Evolutionary conservation across 208 protist species (phyloP).

Genomic region (Sergeia podlipaevii): DNA sequence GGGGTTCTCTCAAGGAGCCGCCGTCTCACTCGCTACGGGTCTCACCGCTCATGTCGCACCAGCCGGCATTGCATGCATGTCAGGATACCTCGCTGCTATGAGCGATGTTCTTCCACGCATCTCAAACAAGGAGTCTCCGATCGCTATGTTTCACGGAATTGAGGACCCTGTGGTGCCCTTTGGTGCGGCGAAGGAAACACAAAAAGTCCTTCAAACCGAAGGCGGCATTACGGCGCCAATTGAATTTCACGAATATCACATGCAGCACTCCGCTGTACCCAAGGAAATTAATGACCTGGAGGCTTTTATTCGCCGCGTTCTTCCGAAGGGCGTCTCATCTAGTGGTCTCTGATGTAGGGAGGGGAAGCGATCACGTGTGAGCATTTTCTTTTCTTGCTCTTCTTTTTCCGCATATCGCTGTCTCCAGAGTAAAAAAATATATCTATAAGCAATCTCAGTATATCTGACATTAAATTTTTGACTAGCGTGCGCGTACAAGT

Average conservation of each 20-base stretch:
- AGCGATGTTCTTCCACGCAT: slow-evolving; percentile 41
- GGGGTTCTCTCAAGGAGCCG: slow-evolving; percentile 92
- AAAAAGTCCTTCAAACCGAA: slow-evolving; percentile 37
- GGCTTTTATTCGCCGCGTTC: slow-evolving; percentile 44
- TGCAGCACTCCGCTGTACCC: slow-evolving; percentile 68
- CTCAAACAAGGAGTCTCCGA: slow-evolving; percentile 22
- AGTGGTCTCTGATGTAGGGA: background rate
- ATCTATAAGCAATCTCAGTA: too few relatives aligned
- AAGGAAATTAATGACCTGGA: slow-evolving; percentile 74
- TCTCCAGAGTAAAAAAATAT: too few relatives aligned
- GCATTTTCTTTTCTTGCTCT: too few relatives aligned
- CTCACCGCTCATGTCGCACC: slow-evolving; percentile 52
- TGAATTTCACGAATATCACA: slow-evolving; percentile 69
- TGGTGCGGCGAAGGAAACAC: slow-evolving; percentile 35
- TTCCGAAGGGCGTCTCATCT: slow-evolving; percentile 22
- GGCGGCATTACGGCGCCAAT: slow-evolving; percentile 18
- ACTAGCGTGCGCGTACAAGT: background rate
- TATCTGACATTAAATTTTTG: background rate
- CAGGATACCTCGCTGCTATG: slow-evolving; percentile 68
- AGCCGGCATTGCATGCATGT: slow-evolving; percentile 68
- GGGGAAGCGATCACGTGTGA: too few relatives aligned
- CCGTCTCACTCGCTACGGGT: slow-evolving; percentile 69
- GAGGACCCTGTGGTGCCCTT: slow-evolving; percentile 77
- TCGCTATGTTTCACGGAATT: slow-evolving; percentile 79
- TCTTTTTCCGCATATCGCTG: too few relatives aligned